Evolutionary conservation across 73 alveolate species (phyloP).

Genomic region (Blepharisma japonicum): DNA sequence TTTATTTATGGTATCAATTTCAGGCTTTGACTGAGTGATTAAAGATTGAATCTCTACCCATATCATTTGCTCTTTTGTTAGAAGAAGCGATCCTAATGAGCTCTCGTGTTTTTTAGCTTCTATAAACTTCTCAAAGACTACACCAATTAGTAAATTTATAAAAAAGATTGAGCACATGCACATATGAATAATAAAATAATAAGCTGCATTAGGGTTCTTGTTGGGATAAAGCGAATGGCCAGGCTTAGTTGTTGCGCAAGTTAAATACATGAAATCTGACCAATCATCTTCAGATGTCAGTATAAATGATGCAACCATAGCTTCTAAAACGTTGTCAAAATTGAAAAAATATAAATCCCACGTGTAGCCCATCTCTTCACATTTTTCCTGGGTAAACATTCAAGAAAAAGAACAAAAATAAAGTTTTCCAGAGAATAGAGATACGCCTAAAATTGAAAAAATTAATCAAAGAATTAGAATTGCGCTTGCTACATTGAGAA

Average conservation of each 20-base stretch:
- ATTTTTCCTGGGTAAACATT: slow-evolving; percentile 32
- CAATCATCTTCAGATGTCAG: slow-evolving; percentile 90
- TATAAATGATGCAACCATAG: slow-evolving; percentile 82
- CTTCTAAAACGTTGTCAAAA: slow-evolving; percentile 84
- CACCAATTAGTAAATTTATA: slow-evolving; percentile 91
- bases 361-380: slow-evolving; percentile 59
- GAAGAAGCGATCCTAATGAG: slow-evolving; percentile 38
- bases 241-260: slow-evolving; percentile 51
- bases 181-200: slow-evolving; percentile 79
- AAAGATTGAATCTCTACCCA: slow-evolving; percentile 64
- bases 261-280: slow-evolving; percentile 78
- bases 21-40: slow-evolving; percentile 58
- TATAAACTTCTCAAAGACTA: slow-evolving; percentile 83
- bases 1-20: slow-evolving; percentile 43
- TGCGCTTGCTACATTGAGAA: slow-evolving; percentile 74
- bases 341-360: slow-evolving; percentile 54
- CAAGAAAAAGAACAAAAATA: slow-evolving; percentile 45
- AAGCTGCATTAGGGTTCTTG: slow-evolving; percentile 62
- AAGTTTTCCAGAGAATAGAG: slow-evolving; percentile 75
- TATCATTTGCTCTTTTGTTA: slow-evolving; percentile 49
- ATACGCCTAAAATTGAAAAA: slow-evolving; percentile 85
- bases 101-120: slow-evolving; percentile 70
- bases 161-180: slow-evolving; percentile 86
- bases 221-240: slow-evolving; percentile 68
- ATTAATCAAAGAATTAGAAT: slow-evolving; percentile 84